Evolutionary conservation across 306 rosid species (phyloP), one percentile per base, ranked within the genome.

Genomic region (Hylodesmum podocarpum): DNA sequence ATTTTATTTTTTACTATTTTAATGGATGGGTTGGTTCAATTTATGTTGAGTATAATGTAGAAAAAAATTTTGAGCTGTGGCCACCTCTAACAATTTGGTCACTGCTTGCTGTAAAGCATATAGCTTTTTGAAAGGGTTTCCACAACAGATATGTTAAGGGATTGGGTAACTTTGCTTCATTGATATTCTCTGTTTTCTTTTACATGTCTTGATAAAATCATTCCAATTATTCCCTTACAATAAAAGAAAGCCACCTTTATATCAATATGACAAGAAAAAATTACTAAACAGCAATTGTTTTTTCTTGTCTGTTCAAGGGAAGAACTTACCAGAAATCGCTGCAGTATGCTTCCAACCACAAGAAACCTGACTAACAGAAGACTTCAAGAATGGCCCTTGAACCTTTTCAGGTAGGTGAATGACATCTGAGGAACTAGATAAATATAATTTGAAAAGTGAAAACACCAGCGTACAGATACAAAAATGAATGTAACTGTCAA

Each of bases 311-410:
- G 37, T 47, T 46, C 28, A 76, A 33, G 41, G 61, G 44, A 28
- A 49, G 51, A 31, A 29, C 75, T 40, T 82, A 91, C 97, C 96
- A 80, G 97, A 86, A 75, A 94, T 79, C 4, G 97, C 97, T 37
- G 98, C 96, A 2, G 97, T 90, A 70, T 94, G 98, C 84, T 94
- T 94, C 97, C 98, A 94, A 84, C 98, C 98, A 82, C 98, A 94
- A 58, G 98, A 94, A 47, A 94, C 96, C 93, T 94, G 92, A 80
- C 83, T 79, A 62, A 90, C 95, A 11, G 87, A 84, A 73, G 91
- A 87, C 80, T 80, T 83, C 75, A 82, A 59, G 78, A 91, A 92
- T 79, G 96, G 97, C 64, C 91, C 97, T 81, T 79, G 86, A 82
- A 94, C 91, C 87, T 81, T 89, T 88, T 94, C 93, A 66, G 98